phyloP scores from a whole-genome alignment of 228 moss, liverwort and hornwort species.

The Sphagnum magellanicum region DNA sequence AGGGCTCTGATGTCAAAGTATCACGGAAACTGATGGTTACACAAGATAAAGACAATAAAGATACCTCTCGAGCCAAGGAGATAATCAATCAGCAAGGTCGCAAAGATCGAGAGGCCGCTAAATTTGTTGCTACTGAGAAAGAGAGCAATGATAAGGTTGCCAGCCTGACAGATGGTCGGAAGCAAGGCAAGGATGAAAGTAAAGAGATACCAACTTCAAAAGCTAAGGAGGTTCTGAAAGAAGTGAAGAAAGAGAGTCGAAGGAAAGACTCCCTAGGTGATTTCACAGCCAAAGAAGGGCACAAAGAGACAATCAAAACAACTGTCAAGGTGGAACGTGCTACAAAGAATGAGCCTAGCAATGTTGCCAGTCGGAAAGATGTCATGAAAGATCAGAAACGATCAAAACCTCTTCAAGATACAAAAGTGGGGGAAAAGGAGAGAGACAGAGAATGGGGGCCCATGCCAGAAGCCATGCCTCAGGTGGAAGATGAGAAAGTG shows the following conservation, averaged over 20 bases:
- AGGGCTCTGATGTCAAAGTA: slow-evolving; percentile 23
- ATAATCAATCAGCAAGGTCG: slow-evolving; percentile 19
- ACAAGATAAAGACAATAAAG: slow-evolving; percentile 36
- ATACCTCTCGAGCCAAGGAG: slow-evolving; percentile 30
- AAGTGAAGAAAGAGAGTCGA: slow-evolving; percentile 39
- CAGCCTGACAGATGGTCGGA: slow-evolving; percentile 25
- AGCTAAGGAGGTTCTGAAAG: slow-evolving; percentile 48
- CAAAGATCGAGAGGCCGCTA: slow-evolving; percentile 32
- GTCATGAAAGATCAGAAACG: slow-evolving; percentile 27
- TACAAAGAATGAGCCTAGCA: slow-evolving; percentile 20
- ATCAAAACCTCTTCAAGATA: slow-evolving; percentile 20
- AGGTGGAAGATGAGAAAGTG: slow-evolving; percentile 24
- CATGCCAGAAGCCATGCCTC: slow-evolving; percentile 11
- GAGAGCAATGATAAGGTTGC: slow-evolving; percentile 37
- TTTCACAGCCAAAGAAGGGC: slow-evolving; percentile 33
- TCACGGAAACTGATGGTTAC: slow-evolving; percentile 27
- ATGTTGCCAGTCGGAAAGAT: slow-evolving; percentile 28
- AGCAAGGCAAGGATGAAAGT: slow-evolving; percentile 51
- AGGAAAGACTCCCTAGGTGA: slow-evolving; percentile 47
- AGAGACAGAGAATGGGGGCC: slow-evolving; percentile 21
- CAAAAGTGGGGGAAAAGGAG: slow-evolving; percentile 14
- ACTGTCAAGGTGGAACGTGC: slow-evolving; percentile 22
- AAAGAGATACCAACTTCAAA: slow-evolving; percentile 31
- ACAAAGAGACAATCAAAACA: slow-evolving; percentile 41
- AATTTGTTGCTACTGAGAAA: slow-evolving; percentile 28